Evolutionary conservation across 2,329 filamentous ascomycete species (phyloP).

Genomic region (Claviceps pazoutovae): DNA sequence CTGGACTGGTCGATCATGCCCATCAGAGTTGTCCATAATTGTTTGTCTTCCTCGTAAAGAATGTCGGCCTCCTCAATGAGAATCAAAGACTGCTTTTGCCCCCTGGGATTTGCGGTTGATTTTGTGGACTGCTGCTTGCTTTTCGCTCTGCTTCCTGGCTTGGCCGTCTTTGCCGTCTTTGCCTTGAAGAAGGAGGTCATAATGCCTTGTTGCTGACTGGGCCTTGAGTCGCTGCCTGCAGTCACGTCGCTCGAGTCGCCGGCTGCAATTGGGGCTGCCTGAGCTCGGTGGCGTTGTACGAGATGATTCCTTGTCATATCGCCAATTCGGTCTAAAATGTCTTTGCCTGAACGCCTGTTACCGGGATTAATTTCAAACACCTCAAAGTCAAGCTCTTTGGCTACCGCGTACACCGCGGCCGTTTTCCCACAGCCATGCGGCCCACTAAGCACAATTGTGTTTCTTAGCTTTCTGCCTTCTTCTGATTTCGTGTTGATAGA

Average conservation of each 20-base stretch:
- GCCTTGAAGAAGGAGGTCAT: constrained; percentile 71
- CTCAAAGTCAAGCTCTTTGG: constrained; percentile 82
- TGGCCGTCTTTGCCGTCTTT: constrained; percentile 25
- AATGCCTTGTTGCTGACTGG: constrained; percentile 62
- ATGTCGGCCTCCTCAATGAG: constrained; percentile 88
- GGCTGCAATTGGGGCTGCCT: constrained; percentile 17
- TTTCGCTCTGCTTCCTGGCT: constrained; percentile 15
- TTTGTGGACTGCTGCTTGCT: constrained; percentile 18
- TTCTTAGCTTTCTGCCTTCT: constrained; percentile 40
- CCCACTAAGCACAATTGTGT: constrained; percentile 78
- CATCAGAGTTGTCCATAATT: constrained; percentile 79
- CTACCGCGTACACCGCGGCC: constrained; percentile 79
- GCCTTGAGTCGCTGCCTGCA: constrained; percentile 40
- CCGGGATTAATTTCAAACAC: constrained; percentile 89
- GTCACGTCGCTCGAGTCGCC: constrained; percentile 15
- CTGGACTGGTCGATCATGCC: constrained; percentile 72
- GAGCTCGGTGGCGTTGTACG: constrained; percentile 41
- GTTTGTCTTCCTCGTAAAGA: constrained; percentile 87
- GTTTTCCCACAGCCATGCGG: constrained; percentile 88
- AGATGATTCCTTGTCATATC: constrained; percentile 96
- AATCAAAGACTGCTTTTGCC: constrained; percentile 87
- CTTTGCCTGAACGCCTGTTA: constrained; percentile 71
- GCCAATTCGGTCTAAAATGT: constrained; percentile 81
- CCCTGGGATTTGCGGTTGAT: constrained; percentile 19
- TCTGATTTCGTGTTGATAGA: constrained; percentile 25